Conservation (phyloP, 345 rosid genomes). For the Erucastrum elatum region DNA sequence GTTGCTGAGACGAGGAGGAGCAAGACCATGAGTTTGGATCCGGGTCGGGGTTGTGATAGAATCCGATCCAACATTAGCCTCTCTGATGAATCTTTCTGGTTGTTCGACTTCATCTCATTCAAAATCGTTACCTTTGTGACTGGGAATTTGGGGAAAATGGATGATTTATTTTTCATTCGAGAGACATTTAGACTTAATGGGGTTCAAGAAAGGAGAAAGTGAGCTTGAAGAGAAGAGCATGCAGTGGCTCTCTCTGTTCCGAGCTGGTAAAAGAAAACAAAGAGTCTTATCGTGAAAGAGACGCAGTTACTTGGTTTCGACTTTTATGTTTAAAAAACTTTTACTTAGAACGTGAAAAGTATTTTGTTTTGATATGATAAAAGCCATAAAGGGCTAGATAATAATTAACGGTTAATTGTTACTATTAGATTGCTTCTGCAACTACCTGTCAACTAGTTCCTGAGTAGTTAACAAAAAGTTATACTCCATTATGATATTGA, state of each 20-base stretch:
- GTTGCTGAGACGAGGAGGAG: constrained; percentile 71
- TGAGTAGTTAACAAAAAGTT: too few relatives aligned
- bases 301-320: constrained; percentile 9
- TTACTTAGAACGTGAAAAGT: background rate
- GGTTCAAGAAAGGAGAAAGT: constrained; percentile 16
- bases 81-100: constrained; percentile 43
- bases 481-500: too few relatives aligned
- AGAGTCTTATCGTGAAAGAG: constrained; percentile 26
- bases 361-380: constrained; percentile 20
- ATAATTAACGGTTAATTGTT: background rate
- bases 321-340: background rate
- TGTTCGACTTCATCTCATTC: constrained; percentile 23
- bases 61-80: constrained; percentile 67
- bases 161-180: too few relatives aligned
- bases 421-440: too few relatives aligned
- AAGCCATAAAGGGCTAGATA: constrained; percentile 9
- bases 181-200: background rate
- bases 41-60: constrained; percentile 58
- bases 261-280: constrained; percentile 20
- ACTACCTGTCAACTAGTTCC: too few relatives aligned
- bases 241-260: constrained; percentile 32
- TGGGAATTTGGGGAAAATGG: too few relatives aligned
- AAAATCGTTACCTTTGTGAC: background rate
- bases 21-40: constrained; percentile 70
- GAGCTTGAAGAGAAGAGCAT: constrained; percentile 32